phyloP scores from a whole-genome alignment of 768 basidiomycete genomes.

The Xerocomellus amylosporus region DNA sequence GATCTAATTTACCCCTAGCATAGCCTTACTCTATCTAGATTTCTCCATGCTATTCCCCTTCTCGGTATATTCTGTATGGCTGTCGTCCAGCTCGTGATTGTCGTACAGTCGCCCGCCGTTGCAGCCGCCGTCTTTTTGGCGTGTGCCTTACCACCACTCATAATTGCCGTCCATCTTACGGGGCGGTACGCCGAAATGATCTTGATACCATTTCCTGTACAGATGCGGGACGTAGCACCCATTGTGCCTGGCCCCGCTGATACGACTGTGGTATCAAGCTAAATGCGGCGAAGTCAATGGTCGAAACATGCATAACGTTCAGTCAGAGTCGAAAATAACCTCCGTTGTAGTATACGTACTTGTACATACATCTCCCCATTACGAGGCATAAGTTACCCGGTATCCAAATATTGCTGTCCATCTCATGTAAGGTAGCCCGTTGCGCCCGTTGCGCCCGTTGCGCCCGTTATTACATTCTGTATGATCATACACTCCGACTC shows the following conservation, averaged over 20 bases:
- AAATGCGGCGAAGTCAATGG: background rate
- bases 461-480: slow-evolving; percentile 38
- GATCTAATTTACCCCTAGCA: slow-evolving; percentile 7
- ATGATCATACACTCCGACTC: no score
- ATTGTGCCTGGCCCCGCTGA: background rate
- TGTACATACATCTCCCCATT: slow-evolving; percentile 16
- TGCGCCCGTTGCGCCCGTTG: background rate
- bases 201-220: slow-evolving; percentile 7
- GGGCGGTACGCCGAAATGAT: slow-evolving; percentile 5
- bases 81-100: slow-evolving; percentile 13
- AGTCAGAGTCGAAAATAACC: background rate
- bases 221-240: background rate
- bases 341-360: slow-evolving; percentile 6
- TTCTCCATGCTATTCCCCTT: slow-evolving; percentile 27
- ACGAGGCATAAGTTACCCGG: slow-evolving; percentile 15
- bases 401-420: background rate
- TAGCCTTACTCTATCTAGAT: slow-evolving; percentile 8
- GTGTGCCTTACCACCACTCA: slow-evolving; percentile 22
- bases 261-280: background rate
- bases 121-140: slow-evolving; percentile 18
- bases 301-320: background rate
- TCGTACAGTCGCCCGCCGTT: slow-evolving; percentile 22
- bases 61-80: slow-evolving; percentile 25
- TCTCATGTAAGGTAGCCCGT: background rate
- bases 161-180: slow-evolving; percentile 5